Percentiles rank a stretch among this genome's conserved stretches.
These are phyloP conservation scores for Dicorynia guianensis DNA, from an alignment of 306 rosid genomes.

Conservation along the genomic window DNA sequence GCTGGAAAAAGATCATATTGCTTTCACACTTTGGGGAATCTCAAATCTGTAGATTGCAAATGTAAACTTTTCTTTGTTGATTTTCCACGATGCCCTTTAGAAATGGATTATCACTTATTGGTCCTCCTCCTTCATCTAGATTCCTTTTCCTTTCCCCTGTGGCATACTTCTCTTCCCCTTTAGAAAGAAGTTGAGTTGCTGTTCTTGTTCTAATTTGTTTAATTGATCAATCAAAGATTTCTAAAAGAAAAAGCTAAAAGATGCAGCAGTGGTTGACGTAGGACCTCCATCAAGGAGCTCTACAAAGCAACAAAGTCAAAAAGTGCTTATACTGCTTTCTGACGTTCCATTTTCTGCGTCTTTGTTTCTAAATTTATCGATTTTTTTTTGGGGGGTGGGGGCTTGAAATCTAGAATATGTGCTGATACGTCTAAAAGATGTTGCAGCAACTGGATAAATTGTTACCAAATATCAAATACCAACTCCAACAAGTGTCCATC, in stretches of 20 bases:
- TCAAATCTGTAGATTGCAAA: conserved; percentile 26
- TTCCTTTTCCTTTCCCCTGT: neutral
- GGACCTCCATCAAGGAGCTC: neutral
- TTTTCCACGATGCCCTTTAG: conserved; percentile 13
- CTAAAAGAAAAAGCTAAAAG: neutral
- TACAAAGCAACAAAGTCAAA: neutral
- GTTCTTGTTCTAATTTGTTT: conserved; percentile 16
- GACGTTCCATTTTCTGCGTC: neutral
- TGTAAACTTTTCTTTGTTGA: conserved; percentile 8
- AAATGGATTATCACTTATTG: conserved; percentile 31
- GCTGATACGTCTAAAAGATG: neutral
- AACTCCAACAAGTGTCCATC: conserved; percentile 31
- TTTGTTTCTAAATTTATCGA: neutral
- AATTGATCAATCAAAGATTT: neutral
- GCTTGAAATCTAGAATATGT: neutral
- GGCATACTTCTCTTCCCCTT: too few species aligned
- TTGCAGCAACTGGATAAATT: neutral
- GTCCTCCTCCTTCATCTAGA: conserved; percentile 22
- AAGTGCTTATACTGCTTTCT: neutral
- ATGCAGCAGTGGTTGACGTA: neutral
- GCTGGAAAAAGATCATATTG: conserved; percentile 39
- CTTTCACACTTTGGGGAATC: conserved; percentile 33
- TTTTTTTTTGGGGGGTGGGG: neutral
- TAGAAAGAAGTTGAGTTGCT: neutral
- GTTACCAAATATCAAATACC: conserved; percentile 18